Evolutionary conservation across 2,329 filamentous ascomycete genomes (phyloP), one percentile per base, ranked within the genome.

Genomic region (Aspergillus ustus): DNA sequence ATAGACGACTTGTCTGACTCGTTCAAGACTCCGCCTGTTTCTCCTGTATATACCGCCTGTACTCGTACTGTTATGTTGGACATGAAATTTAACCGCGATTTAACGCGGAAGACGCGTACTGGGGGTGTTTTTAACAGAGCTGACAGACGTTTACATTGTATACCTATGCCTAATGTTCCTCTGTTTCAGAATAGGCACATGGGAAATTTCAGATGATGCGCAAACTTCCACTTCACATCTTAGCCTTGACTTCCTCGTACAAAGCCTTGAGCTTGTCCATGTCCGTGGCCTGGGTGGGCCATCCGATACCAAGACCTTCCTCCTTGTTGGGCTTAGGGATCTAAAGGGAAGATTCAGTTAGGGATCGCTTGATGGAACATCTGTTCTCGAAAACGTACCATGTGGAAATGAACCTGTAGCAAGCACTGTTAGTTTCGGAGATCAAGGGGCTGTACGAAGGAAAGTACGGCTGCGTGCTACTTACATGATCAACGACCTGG

Each of bases 301-400:
- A 99, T 37, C 80, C 77, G 68, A 98, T 84, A 4, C 85, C 87
- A 55, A 99, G 82, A 7, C 95, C 95, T 76, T 98, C 91, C 40
- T 83, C 73, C 70, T 89, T 82, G 72, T 92, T 96, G 55, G 95
- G 94, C 84, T 99, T 99, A 40, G 95, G 95, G 65, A 99, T 99
- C 90, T 92, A 29, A 11, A 45, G 28, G 20, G 67, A 54, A 25
- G 8, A 3, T 5, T 25, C 25, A 25, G 25, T 25, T 25, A 25
- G 25, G 25, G 25, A 25, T 25, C 25, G 22, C 22, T 25, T 25
- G 25, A 25, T 25, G 25, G 25, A 25, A 25, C 25, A 25, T 4
- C 6, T 25, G 25, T 25, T 25, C 25, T 25, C 25, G 25, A 25
- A 25, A 29, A 70, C 83, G 67, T 85, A 92, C 90, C 87, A 98